Evolutionary conservation across 768 basidiomycete species (phyloP).

Genomic region (Leucosporidium creatinivorum): DNA sequence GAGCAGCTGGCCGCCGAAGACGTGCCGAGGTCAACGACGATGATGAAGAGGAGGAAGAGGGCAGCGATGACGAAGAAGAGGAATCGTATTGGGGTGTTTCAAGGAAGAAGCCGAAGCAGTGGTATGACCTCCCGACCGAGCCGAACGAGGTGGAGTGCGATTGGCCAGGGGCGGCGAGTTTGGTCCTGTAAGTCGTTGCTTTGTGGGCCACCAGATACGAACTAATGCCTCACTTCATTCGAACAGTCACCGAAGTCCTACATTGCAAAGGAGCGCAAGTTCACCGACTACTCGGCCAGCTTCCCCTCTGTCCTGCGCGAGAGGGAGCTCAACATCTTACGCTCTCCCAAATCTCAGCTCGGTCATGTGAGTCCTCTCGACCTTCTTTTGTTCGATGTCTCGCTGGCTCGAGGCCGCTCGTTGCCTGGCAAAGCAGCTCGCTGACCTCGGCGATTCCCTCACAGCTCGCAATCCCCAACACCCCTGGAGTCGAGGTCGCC

Average conservation of each 20-base stretch:
- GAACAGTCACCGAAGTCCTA: background rate
- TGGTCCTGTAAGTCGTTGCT: slow-evolving; percentile 50
- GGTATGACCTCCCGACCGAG: slow-evolving; percentile 15
- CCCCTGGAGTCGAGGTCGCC: slow-evolving; percentile 60
- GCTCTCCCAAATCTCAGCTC: background rate
- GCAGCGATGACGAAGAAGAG: slow-evolving; percentile 22
- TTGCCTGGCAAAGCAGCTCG: no score
- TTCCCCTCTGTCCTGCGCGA: slow-evolving; percentile 8
- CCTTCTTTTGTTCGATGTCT: background rate
- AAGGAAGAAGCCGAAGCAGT: slow-evolving; percentile 9
- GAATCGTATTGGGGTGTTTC: background rate
- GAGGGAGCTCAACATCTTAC: slow-evolving; percentile 12
- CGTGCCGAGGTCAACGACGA: slow-evolving; percentile 2
- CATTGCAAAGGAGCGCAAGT: background rate
- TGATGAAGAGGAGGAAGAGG: slow-evolving; percentile 17
- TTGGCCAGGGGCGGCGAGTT: slow-evolving; percentile 73
- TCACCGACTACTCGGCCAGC: slow-evolving; percentile 9
- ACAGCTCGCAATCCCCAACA: background rate
- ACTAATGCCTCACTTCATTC: no score
- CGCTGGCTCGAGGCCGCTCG: background rate
- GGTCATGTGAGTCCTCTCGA: background rate
- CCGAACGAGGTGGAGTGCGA: slow-evolving; percentile 46
- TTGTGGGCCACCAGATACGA: no score
- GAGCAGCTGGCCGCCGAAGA: slow-evolving; percentile 3
- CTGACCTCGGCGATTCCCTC: no score